Evolutionary conservation across 257 asterid genomes (phyloP).

Genomic region (Scutellaria galericulata): DNA sequence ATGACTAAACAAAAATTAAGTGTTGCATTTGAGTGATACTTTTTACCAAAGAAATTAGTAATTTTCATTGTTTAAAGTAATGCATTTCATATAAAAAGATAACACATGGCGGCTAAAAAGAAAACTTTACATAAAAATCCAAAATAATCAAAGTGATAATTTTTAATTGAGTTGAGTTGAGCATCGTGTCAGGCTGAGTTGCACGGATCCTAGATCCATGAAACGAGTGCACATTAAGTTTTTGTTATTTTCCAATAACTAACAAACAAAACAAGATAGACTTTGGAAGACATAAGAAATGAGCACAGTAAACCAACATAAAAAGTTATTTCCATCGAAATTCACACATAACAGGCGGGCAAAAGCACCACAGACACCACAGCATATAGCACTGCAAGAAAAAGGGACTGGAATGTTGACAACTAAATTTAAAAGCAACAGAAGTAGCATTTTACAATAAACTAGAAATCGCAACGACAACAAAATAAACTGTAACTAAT

Average conservation of each 20-base stretch:
- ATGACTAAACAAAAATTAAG: too few relatives aligned
- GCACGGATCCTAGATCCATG: too few relatives aligned
- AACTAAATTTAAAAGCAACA: conserved; percentile 27
- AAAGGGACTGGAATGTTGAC: conserved; percentile 10
- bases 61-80: too few relatives aligned
- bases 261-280: neutral
- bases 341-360: conserved; percentile 6
- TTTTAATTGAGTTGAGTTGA: too few relatives aligned
- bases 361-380: conserved; percentile 6
- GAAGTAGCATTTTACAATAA: conserved; percentile 28
- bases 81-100: too few relatives aligned
- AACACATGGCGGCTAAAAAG: too few relatives aligned
- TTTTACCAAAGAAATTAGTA: too few relatives aligned
- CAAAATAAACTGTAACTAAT: conserved; percentile 18
- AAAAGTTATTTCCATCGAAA: neutral
- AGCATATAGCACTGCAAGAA: conserved; percentile 2
- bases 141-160: too few relatives aligned
- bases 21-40: too few relatives aligned
- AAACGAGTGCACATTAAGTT: too few relatives aligned
- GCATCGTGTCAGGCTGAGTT: too few relatives aligned
- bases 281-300: neutral
- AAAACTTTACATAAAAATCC: too few relatives aligned
- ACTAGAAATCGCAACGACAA: conserved; percentile 23
- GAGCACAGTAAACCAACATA: neutral
- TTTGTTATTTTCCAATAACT: neutral